Evolutionary conservation across 805 yeast species (phyloP).

Genomic region (Metschnikowia drakensbergensis): DNA sequence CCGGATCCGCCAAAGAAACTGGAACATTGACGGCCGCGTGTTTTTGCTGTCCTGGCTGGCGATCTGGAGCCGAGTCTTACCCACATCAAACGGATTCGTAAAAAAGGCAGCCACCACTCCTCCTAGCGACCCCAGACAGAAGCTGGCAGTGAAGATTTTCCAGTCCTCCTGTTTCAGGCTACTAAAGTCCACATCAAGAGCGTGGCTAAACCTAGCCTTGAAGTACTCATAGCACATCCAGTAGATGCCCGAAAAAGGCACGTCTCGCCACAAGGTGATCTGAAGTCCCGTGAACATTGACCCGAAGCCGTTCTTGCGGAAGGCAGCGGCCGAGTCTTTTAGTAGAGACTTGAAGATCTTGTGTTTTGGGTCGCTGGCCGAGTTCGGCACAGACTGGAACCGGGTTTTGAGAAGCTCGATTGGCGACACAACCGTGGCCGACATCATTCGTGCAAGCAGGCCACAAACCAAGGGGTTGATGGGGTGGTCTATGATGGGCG

Average conservation of each 20-base stretch:
- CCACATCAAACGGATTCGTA: slow-evolving; percentile 97
- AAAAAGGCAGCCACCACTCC: slow-evolving; percentile 82
- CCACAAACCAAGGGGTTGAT: slow-evolving; percentile 85
- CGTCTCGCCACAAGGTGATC: slow-evolving; percentile 93
- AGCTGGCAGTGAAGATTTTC: slow-evolving; percentile 57
- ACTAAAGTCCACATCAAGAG: slow-evolving; percentile 24
- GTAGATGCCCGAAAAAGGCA: slow-evolving; percentile 92
- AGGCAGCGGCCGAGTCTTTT: slow-evolving; percentile 49
- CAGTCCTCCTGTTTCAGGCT: slow-evolving; percentile 24
- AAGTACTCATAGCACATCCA: slow-evolving; percentile 79
- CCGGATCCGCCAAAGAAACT: slow-evolving; percentile 58
- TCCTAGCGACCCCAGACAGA: slow-evolving; percentile 76
- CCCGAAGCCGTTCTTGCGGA: slow-evolving; percentile 52
- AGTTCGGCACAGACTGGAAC: slow-evolving; percentile 77
- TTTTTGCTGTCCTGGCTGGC: slow-evolving; percentile 34
- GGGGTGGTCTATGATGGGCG: slow-evolving; percentile 43
- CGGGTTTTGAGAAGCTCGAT: slow-evolving; percentile 84
- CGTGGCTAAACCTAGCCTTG: slow-evolving; percentile 25
- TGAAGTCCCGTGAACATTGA: slow-evolving; percentile 81
- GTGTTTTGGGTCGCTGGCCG: slow-evolving; percentile 14
- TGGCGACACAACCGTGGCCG: slow-evolving; percentile 86
- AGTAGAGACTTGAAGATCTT: slow-evolving; percentile 44
- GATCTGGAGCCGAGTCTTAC: slow-evolving; percentile 84
- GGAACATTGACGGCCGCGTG: slow-evolving; percentile 56
- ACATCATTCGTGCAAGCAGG: slow-evolving; percentile 70